Percentiles rank a stretch among this genome's conserved stretches.
Conservation (phyloP, 495 filamentous ascomycete genomes). For the Darksidea phi region DNA sequence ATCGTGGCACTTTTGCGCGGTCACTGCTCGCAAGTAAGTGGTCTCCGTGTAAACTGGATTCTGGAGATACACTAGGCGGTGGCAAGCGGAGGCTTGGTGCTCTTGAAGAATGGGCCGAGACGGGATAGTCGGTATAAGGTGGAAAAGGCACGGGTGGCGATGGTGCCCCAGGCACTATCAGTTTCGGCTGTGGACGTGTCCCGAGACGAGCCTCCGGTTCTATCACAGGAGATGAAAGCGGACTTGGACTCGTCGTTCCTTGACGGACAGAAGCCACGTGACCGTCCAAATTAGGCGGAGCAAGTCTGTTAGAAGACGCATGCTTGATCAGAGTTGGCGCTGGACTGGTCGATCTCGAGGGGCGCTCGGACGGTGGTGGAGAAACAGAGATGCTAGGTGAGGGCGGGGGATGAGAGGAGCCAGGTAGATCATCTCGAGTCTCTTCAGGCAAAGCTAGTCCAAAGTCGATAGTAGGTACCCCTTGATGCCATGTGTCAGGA, state of each 20-base stretch:
- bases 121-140: constrained; percentile 50
- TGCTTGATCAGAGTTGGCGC: constrained; percentile 11
- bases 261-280: constrained; percentile 11
- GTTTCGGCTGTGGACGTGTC: constrained; percentile 22
- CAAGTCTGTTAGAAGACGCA: constrained; percentile 19
- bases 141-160: constrained; percentile 51
- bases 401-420: constrained; percentile 17
- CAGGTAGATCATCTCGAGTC: constrained; percentile 7
- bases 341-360: constrained; percentile 38
- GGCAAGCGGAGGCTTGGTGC: constrained; percentile 56
- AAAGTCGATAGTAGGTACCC: constrained; percentile 36
- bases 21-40: constrained; percentile 28
- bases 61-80: constrained; percentile 53
- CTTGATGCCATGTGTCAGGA: constrained; percentile 20
- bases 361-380: constrained; percentile 44
- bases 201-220: constrained; percentile 4
- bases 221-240: constrained; percentile 15
- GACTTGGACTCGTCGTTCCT: constrained; percentile 35
- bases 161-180: constrained; percentile 38
- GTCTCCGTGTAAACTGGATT: constrained; percentile 43
- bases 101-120: constrained; percentile 28
- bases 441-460: constrained; percentile 29
- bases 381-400: constrained; percentile 35
- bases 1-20: constrained; percentile 33
- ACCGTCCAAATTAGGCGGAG: constrained; percentile 19